Base-by-base conservation (phyloP, 78 protist genomes). In the Chrysochromulina tobinii region DNA sequence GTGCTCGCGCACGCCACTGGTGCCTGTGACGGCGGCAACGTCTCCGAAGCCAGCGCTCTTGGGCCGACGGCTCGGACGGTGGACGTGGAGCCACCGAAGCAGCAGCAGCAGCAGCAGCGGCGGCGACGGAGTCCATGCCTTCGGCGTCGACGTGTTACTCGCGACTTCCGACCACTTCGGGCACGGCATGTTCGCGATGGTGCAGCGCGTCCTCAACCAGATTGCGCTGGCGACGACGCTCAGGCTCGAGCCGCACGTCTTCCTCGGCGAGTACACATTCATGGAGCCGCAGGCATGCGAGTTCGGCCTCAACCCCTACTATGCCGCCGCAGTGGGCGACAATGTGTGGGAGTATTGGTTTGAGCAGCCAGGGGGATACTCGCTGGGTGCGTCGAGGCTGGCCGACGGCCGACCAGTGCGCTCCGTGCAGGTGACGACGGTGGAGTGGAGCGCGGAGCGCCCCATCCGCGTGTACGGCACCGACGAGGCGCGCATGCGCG, bases 171-270 rank as follows among this genome's bases (percentile, higher is more conserved):
- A 79, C 58, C 14, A 54, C 64, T 3, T 0, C 64, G 87, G 87
- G 38, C 87, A 79, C 38, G 87, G 87, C 20, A 27, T 79, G 18
- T 54, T 79, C n/a, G 87, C 87, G 15, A 2, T 18, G 15, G 17
- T 79, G 23, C 53, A 79, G 87, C 57, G 87, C 38, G 87, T 79
- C 25, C 1, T 79, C 64, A 79, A 79, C 87, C 87, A 79, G 87
- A 9, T 79, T 7, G 18, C 8, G 48, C 25, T 51, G 53, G 87
- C 87, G 15, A 7, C 4, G 18, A 1, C 48, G 51, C 57, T 3
- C 61, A 4, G 64, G 18, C 11, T 23, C 23, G 87, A 18, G 64
- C 64, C 64, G 5, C 11, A 4, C 64, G 87, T 79, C 64, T 79
- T 51, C 64, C 27, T 79, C 48, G 87, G 87, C 14, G 38, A 27